phyloP scores from a whole-genome alignment of 768 basidiomycete genomes.

The Tricholoma flavovirens region DNA sequence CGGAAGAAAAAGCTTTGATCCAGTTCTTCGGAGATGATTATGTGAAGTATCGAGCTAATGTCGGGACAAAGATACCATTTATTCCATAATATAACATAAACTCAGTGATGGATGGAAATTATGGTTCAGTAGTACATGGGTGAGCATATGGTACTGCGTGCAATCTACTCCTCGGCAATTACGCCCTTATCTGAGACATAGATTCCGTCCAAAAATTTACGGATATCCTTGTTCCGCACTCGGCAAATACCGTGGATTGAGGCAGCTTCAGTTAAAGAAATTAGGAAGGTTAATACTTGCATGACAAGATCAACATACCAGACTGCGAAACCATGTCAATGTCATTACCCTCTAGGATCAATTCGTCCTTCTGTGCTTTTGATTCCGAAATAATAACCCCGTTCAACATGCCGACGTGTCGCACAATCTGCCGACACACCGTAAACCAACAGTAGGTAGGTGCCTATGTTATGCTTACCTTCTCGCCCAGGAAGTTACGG shows the following conservation, averaged over 20 bases:
- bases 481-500: slow-evolving; percentile 93
- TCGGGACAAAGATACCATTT: slow-evolving; percentile 88
- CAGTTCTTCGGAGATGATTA: slow-evolving; percentile 92
- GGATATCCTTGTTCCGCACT: slow-evolving; percentile 99
- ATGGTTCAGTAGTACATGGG: background rate
- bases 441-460: background rate
- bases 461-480: slow-evolving; percentile 42
- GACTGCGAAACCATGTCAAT: slow-evolving; percentile 97
- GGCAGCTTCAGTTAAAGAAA: slow-evolving; percentile 51
- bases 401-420: slow-evolving; percentile 86
- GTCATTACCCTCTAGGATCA: slow-evolving; percentile 92
- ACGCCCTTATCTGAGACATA: slow-evolving; percentile 84
- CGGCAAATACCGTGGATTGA: slow-evolving; percentile 95
- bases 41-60: slow-evolving; percentile 61
- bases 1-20: slow-evolving; percentile 74
- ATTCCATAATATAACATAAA: slow-evolving; percentile 48
- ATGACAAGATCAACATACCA: slow-evolving; percentile 37
- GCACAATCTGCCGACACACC: slow-evolving; percentile 49
- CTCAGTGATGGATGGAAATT: too few relatives aligned
- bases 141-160: background rate
- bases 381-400: slow-evolving; percentile 85
- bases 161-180: slow-evolving; percentile 38
- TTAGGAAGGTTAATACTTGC: slow-evolving; percentile 1
- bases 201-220: slow-evolving; percentile 95
- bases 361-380: slow-evolving; percentile 89